Evolutionary conservation across 208 protist species (phyloP), one percentile per base, ranked within the genome.

Genomic region (Trypanosoma caninum): DNA sequence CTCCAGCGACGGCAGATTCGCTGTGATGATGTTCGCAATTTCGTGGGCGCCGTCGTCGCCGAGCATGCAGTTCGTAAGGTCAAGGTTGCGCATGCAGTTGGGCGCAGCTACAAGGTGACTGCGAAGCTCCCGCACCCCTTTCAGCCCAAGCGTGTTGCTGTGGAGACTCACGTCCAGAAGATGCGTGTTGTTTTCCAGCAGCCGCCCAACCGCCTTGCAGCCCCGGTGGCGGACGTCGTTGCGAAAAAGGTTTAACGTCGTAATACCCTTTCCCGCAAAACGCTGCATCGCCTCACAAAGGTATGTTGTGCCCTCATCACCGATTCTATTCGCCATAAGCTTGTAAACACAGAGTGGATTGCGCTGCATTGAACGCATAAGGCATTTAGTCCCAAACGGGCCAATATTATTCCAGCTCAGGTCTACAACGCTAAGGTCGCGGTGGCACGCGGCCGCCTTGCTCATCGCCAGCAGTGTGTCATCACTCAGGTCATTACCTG

Each of bases 361-460:
- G 25, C 82, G 82, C 66, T 94, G 73, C 57, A 82, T 87, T 22
- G 76, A 82, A 2, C 88, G 84, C 57, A 77, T 10, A 5, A 94
- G 74, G 56, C 82, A 86, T 69, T 87, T 85, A 6, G 88, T 84
- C 41, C 88, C 88, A 55, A 89, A 72, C 3, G 74, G 82, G 0
- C 88, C 88, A n/a, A 94, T 64, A 7, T 60, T 50, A 60, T 94
- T 94, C 80, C 82, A 94, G 70, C 78, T 84, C 13, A 94, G 65
- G 63, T 94, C 84, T 4, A 94, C 74, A n/a, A 58, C 37, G 3
- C 74, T 79, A 30, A 94, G 55, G 60, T 90, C 88, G 10, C 78
- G 84, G 67, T 91, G 78, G 53, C 84, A 90, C n/a, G 84, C 88
- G 8, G 84, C 84, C 2, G 88, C 84, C 56, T 91, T 91, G 70